Evolutionary conservation across 2,329 filamentous ascomycete genomes (phyloP), one percentile per base, ranked within the genome.

Genomic region (Orbilia ellipsospora): DNA sequence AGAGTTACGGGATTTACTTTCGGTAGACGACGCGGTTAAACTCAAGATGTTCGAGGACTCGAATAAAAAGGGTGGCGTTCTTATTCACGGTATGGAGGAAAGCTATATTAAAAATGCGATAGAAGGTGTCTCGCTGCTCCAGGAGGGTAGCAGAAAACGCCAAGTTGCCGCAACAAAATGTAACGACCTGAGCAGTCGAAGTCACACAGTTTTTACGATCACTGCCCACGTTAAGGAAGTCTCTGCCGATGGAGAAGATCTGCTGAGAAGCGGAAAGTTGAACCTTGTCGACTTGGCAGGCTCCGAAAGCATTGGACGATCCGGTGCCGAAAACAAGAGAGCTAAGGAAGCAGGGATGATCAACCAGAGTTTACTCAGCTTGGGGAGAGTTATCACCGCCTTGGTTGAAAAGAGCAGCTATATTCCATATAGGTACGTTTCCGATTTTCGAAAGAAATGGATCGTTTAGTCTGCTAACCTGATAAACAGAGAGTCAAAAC

Each of bases 91-190:
- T 2, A 96, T 99, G 93, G 96, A 98, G 82, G 95, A 99, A 83
- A 91, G 91, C 5, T 92, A 97, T 81, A 96, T 99, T 80, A 92
- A 92, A 81, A 91, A 86, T 77, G 94, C 95, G 0, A 86, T 88
- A 12, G 91, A 93, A 60, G 95, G 95, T 75, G 94, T 99, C 82
- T 91, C 92, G 83, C 87, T 97, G 77, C 87, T 99, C 54, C 92
- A 95, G 79, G 87, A 90, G 77, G 96, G 95, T 77, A 97, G 93
- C 82, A 87, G 95, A 83, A 96, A 94, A 83, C 91, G 95, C 59
- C 95, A 99, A 83, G 95, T 99, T n/a, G 96, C 95, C 4, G 93
- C 96, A 2, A 99, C 95, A n/a, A 98, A 98, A 83, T 99, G 95
- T 87, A 99, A 99, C 82, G 95, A 99, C 80, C 88, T 98, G 66